phyloP scores from a whole-genome alignment of 306 rosid species.

The Quercus bicolor region DNA sequence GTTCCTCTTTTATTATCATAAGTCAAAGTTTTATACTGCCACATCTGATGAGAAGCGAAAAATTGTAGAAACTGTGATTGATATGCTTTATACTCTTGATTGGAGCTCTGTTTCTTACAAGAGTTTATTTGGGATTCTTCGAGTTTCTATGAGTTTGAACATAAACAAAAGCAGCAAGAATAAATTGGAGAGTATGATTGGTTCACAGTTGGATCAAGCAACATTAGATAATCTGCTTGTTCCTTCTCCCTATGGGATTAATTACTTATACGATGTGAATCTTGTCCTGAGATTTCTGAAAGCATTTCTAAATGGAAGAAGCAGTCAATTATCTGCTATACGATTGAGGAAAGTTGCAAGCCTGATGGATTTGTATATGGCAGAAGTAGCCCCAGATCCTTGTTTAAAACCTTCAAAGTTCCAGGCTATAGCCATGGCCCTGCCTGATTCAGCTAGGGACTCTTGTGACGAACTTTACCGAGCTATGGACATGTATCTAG shows the following conservation, averaged over 20 bases:
- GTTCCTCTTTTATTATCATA: slow-evolving; percentile 78
- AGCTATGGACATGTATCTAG: slow-evolving; percentile 78
- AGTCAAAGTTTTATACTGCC: slow-evolving; percentile 48
- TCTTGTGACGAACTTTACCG: slow-evolving; percentile 77
- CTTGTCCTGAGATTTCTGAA: slow-evolving; percentile 76
- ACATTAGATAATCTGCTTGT: slow-evolving; percentile 81
- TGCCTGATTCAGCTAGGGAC: slow-evolving; percentile 81
- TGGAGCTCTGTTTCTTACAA: slow-evolving; percentile 55
- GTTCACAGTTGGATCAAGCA: slow-evolving; percentile 74
- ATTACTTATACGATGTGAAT: slow-evolving; percentile 71
- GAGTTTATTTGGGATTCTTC: slow-evolving; percentile 66
- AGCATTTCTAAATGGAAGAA: slow-evolving; percentile 46
- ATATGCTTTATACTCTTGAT: slow-evolving; percentile 52
- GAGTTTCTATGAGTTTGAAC: slow-evolving; percentile 52
- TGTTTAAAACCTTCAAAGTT: slow-evolving; percentile 73
- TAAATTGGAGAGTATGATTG: slow-evolving; percentile 84
- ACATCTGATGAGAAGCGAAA: slow-evolving; percentile 40
- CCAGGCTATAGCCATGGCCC: slow-evolving; percentile 52
- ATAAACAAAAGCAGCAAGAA: slow-evolving; percentile 53
- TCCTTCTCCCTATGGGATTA: slow-evolving; percentile 73
- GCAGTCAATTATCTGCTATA: slow-evolving; percentile 23
- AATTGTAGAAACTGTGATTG: slow-evolving; percentile 59
- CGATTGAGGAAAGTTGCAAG: slow-evolving; percentile 56
- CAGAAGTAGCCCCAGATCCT: slow-evolving; percentile 98
- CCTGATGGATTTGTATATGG: slow-evolving; percentile 72